Evolutionary conservation across 345 rosid genomes (phyloP).

Genomic region (Arabis alpina): DNA sequence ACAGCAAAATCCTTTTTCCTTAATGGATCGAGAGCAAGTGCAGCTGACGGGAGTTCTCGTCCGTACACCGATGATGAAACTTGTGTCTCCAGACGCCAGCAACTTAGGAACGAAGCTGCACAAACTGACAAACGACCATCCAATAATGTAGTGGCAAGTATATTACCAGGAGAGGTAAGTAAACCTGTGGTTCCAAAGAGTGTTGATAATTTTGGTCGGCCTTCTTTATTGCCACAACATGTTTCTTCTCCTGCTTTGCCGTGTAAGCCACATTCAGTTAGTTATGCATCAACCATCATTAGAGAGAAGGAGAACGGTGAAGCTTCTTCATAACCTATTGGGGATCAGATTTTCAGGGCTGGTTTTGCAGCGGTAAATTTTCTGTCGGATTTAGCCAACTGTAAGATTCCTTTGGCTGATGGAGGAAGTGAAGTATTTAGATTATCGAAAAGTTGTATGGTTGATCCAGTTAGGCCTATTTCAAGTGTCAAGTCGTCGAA

Average conservation of each 20-base stretch:
- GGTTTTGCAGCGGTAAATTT: slow-evolving; percentile 68
- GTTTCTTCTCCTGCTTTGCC: slow-evolving; percentile 51
- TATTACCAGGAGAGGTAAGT: slow-evolving; percentile 46
- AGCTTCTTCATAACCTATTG: slow-evolving; percentile 41
- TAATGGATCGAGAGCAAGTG: slow-evolving; percentile 65
- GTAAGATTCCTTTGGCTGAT: slow-evolving; percentile 62
- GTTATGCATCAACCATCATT: slow-evolving; percentile 48
- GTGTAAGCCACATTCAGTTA: slow-evolving; percentile 51
- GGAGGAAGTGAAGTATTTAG: slow-evolving; percentile 44
- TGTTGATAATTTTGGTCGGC: slow-evolving; percentile 41
- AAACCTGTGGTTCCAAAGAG: slow-evolving; percentile 45
- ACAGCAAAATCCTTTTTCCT: slow-evolving; percentile 76
- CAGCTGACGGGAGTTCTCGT: slow-evolving; percentile 87
- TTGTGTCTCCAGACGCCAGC: slow-evolving; percentile 67
- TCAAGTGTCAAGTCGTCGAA: slow-evolving; percentile 56
- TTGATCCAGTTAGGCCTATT: slow-evolving; percentile 53
- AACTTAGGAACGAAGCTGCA: slow-evolving; percentile 47
- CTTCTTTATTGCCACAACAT: slow-evolving; percentile 46
- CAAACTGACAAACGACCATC: slow-evolving; percentile 49
- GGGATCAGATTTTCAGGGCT: slow-evolving; percentile 70
- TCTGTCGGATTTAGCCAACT: slow-evolving; percentile 71
- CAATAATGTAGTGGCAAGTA: slow-evolving; percentile 35
- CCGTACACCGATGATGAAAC: slow-evolving; percentile 79
- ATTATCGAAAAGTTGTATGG: slow-evolving; percentile 54
- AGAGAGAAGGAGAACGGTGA: slow-evolving; percentile 41